Evolutionary conservation across 2,329 filamentous ascomycete genomes (phyloP), one percentile per base, ranked within the genome.

Genomic region (Xylaria multiplex): DNA sequence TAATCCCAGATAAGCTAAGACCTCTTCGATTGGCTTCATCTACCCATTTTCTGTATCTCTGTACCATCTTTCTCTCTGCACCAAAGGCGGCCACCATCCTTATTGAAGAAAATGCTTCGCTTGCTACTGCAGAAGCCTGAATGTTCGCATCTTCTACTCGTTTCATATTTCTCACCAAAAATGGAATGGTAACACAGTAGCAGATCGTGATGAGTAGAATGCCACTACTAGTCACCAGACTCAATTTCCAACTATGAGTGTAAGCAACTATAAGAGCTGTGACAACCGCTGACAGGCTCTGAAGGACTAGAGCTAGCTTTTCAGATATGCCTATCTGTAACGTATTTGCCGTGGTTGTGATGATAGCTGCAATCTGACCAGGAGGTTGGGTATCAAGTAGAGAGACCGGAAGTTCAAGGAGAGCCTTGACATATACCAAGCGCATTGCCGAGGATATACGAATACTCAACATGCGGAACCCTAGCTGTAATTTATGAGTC

Each of bases 301-400:
- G 86, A 53, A 90, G 72, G 46, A 88, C 84, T 6, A 81, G 80
- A 2, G 85, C 86, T 0, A 90, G 79, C 72, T 88, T 89, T 73
- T 89, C 87, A 0, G 87, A 89, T 50, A 89, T 88, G 6, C 88
- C 88, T 24, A 87, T 80, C 75, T 90, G 88, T 8, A 90, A 79
- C 1, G 82, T 84, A 73, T 90, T 90, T 65, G 87, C 84, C 0
- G 86, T 87, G 3, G 85, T 83, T 0, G 88, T 90, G 69, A 91
- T 90, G 58, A 88, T 88, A 14, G 82, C 83, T 1, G 88, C 87
- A 1, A 86, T 84, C 48, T 85, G 82, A 1, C 89, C 89, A 1
- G 86, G 81, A 0, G 86, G 86, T 77, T 88, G 85, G 11, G 85
- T 86, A 75, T 92, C 90, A 53, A 92, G 85, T 35, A 90, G 85